Conservation (phyloP, 768 basidiomycete species). For the Xerocomus potaroensis region DNA sequence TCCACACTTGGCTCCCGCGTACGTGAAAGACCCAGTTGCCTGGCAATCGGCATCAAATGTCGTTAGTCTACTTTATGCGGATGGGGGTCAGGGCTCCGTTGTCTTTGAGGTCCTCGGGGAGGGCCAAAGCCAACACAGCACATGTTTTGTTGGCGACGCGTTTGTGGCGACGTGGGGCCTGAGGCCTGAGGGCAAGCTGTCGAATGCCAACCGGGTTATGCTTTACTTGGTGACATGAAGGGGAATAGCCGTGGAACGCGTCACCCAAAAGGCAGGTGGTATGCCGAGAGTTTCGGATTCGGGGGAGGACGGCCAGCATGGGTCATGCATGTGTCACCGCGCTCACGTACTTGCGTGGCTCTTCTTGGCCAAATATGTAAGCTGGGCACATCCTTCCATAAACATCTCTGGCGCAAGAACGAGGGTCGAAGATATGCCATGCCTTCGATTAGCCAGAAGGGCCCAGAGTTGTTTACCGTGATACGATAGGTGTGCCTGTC, state of each 20-base stretch:
- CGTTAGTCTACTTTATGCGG: constrained; percentile 3
- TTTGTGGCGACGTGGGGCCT: too few relatives aligned
- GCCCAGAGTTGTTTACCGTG: constrained; percentile 7
- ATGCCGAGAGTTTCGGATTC: not conserved
- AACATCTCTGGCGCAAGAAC: constrained; percentile 11
- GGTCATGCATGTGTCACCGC: not conserved
- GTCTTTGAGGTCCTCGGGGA: not conserved
- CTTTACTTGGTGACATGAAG: too few relatives aligned
- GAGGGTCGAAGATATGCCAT: too few relatives aligned
- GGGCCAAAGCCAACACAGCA: too few relatives aligned
- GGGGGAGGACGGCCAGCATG: not conserved
- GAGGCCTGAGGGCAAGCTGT: too few relatives aligned
- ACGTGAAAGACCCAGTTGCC: constrained; percentile 19
- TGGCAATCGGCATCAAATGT: constrained; percentile 23
- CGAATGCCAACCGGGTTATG: too few relatives aligned
- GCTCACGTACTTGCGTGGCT: too few relatives aligned
- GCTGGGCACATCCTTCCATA: constrained; percentile 16
- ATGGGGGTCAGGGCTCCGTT: not conserved
- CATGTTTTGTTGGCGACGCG: too few relatives aligned
- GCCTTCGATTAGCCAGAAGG: constrained; percentile 10
- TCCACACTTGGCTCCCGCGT: constrained; percentile 7
- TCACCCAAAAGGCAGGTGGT: too few relatives aligned
- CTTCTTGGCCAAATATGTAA: not conserved
- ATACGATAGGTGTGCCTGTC: constrained; percentile 11
- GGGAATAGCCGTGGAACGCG: too few relatives aligned